Evolutionary conservation across 495 filamentous ascomycete genomes (phyloP).

Genomic region (Neurospora terricola): DNA sequence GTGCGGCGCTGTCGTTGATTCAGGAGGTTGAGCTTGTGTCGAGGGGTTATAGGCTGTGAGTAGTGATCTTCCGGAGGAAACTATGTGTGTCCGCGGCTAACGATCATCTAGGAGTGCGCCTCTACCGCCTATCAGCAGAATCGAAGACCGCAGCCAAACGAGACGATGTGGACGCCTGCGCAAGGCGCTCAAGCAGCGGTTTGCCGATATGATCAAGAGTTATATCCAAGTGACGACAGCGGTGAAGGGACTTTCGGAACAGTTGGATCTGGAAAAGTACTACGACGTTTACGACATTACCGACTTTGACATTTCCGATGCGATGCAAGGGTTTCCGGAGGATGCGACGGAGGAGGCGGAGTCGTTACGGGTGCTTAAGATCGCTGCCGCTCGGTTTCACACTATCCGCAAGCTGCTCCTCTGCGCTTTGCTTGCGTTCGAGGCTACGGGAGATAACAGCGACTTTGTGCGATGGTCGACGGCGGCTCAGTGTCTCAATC

Average conservation of each 20-base stretch:
- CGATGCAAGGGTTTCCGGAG: conserved; percentile 49
- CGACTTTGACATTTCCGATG: conserved; percentile 62
- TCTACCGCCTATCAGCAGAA: conserved; percentile 69
- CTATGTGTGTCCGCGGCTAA: conserved; percentile 24
- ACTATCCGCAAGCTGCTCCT: conserved; percentile 72
- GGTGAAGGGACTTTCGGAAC: conserved; percentile 62
- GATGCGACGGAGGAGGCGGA: conserved; percentile 58
- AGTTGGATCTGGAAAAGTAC: conserved; percentile 76
- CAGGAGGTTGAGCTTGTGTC: conserved; percentile 96
- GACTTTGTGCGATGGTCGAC: conserved; percentile 75
- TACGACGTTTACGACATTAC: conserved; percentile 88
- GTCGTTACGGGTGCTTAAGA: conserved; percentile 69
- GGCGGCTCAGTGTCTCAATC: conserved; percentile 65
- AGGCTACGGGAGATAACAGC: conserved; percentile 70
- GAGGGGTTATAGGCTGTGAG: conserved; percentile 83
- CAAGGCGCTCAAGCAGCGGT: conserved; percentile 55
- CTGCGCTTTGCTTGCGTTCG: conserved; percentile 76
- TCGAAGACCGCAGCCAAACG: conserved; percentile 69
- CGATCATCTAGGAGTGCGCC: conserved; percentile 58
- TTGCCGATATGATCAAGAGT: conserved; percentile 57
- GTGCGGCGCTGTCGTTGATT: conserved; percentile 73
- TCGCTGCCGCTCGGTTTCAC: conserved; percentile 67
- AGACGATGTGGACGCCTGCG: conserved; percentile 73
- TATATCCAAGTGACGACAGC: conserved; percentile 56
- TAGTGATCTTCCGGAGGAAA: background rate